Evolutionary conservation across 2,329 filamentous ascomycete species (phyloP).

Genomic region (Colletotrichum filicis): DNA sequence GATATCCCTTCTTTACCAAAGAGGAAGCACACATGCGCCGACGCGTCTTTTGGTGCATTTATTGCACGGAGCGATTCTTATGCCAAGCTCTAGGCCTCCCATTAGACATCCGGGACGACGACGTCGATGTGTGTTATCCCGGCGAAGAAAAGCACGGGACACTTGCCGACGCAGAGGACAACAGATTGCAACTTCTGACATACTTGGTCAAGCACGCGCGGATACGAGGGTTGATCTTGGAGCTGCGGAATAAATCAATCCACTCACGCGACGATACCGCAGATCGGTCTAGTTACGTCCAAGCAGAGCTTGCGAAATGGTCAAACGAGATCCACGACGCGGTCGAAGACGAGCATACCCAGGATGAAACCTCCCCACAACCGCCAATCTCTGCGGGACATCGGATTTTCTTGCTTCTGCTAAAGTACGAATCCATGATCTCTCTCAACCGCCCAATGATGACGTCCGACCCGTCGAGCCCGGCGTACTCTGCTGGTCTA

Average conservation of each 20-base stretch:
- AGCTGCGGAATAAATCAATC: constrained; percentile 64
- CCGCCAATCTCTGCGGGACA: constrained; percentile 43
- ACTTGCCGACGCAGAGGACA: constrained; percentile 36
- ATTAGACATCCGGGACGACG: constrained; percentile 65
- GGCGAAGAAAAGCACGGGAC: constrained; percentile 56
- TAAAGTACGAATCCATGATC: constrained; percentile 62
- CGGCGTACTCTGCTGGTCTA: constrained; percentile 58
- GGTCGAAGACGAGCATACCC: constrained; percentile 48
- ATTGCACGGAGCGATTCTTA: constrained; percentile 64
- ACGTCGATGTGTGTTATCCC: constrained; percentile 68
- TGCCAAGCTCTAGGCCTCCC: constrained; percentile 67
- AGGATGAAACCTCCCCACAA: constrained; percentile 35
- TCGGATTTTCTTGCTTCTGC: constrained; percentile 52
- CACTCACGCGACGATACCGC: constrained; percentile 54
- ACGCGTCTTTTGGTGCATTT: constrained; percentile 67
- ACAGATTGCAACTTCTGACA: constrained; percentile 48
- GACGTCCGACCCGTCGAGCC: constrained; percentile 53
- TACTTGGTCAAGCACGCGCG: constrained; percentile 58
- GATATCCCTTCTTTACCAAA: constrained; percentile 60
- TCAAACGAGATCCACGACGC: constrained; percentile 64
- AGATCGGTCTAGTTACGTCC: constrained; percentile 55
- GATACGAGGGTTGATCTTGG: constrained; percentile 61
- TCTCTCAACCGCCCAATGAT: constrained; percentile 62
- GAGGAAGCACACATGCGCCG: constrained; percentile 60
- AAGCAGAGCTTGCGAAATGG: constrained; percentile 61